Base-by-base conservation (phyloP, 495 filamentous ascomycete species). In the Pseudoneurospora amorphoporcata region DNA sequence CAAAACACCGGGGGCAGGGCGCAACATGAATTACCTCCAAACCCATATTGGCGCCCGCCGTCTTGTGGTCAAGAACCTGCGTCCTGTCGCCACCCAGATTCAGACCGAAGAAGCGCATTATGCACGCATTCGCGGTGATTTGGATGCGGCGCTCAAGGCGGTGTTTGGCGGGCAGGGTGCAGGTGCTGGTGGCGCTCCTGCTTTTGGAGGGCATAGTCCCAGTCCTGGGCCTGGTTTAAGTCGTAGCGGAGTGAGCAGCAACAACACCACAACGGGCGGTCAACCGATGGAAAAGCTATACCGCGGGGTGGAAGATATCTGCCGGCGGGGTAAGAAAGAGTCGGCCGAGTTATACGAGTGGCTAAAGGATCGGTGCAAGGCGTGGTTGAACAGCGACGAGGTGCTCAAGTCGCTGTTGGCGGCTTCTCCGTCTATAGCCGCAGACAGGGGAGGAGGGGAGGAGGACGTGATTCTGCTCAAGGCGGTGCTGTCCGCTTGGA, bases 251-350 rank as follows among this genome's bases (percentile, higher is more conserved):
- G n/a, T 12, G 45, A 12, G 45, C 19, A 29, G 10, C 10, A 53
- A 53, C 2, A 29, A 53, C 2, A 29, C 45, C 45, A 53, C 19
- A 6, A 53, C 19, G 19, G 45, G 45, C 19, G 47, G 47, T 35
- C 85, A 87, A 73, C 92, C 94, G 14, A 81, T 96, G 58, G 95
- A 98, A 79, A 91, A 93, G 72, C 85, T 99, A 10, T 98, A 98
- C 79, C 88, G 92, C 39, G 93, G 92, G 0, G 92, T 94, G 0
- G 95, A 98, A 84, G 94, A 95, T 77, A 85, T 96, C 0, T 98
- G 95, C 79, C 87, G 92, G 70, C 90, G 91, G 73, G 91, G 89
- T 3, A 65, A 35, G 14, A 65, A 65, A 5, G 86, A 87, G 73
- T 91, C 93, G 2, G 82, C 84, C n/a, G 81, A 87, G 19, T 78